A percentile compares a stretch with the other conserved stretches of the same genome.
These are phyloP conservation scores for Rhododendron simsii DNA, from an alignment of 148 eudicot species.

Conservation along the genomic window DNA sequence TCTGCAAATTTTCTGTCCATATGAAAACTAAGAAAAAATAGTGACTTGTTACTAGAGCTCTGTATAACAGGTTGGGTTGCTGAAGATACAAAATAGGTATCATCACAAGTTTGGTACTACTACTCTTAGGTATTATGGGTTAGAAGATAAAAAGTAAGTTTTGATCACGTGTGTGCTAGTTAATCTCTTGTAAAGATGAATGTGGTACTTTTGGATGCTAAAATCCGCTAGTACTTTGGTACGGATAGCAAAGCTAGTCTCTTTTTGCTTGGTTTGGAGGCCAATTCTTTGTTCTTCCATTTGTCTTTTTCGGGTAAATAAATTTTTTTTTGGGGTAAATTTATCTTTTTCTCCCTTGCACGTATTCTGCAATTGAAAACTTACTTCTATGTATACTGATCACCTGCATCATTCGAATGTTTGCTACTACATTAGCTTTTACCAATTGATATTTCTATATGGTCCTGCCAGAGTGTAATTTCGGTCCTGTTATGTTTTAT, in stretches of 20 bases:
- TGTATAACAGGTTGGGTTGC: background rate
- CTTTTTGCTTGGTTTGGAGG: background rate
- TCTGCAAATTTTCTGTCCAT: background rate
- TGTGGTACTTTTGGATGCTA: background rate
- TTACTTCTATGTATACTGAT: background rate
- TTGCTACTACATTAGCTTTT: background rate
- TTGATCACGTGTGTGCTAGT: background rate
- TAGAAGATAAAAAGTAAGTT: background rate
- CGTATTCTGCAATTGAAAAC: background rate
- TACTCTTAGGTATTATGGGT: background rate
- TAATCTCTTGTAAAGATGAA: background rate
- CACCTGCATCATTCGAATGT: background rate
- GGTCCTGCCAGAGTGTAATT: background rate
- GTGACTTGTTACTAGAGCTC: background rate
- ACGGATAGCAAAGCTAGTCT: background rate
- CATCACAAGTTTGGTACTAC: background rate
- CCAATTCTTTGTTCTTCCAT: background rate
- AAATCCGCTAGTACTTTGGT: background rate
- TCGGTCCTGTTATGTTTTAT: conserved; percentile 6
- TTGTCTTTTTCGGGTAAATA: background rate
- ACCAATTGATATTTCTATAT: background rate
- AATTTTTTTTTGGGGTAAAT: background rate
- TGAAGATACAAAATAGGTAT: background rate
- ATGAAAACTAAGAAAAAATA: background rate
- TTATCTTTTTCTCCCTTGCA: background rate